Conservation (phyloP, 148 eudicot species). For the Camellia japonica region DNA sequence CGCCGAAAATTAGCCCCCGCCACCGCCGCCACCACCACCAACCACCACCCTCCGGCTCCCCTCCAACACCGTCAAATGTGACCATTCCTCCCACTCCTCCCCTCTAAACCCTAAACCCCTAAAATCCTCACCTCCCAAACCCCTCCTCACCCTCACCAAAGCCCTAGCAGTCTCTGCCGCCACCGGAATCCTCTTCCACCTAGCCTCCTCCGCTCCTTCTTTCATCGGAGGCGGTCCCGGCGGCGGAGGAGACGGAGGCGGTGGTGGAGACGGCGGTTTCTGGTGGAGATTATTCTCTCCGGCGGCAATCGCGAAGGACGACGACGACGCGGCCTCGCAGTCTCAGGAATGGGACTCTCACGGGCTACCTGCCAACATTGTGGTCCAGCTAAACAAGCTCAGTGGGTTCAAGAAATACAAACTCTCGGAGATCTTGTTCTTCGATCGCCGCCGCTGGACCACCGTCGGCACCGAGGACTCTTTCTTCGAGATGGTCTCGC, state of each 20-base stretch:
- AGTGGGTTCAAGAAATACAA: constrained; percentile 80
- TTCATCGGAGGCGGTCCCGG: constrained; percentile 26
- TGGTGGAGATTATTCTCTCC: constrained; percentile 49
- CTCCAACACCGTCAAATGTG: constrained; percentile 20
- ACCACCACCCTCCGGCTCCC: constrained; percentile 5
- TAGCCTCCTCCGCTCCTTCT: constrained; percentile 30
- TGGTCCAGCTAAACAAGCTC: constrained; percentile 60
- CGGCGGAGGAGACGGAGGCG: constrained; percentile 37
- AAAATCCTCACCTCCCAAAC: not conserved
- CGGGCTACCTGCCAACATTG: constrained; percentile 72
- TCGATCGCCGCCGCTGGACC: constrained; percentile 40
- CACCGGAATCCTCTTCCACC: constrained; percentile 28
- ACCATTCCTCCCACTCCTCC: constrained; percentile 12
- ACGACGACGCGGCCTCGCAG: constrained; percentile 21
- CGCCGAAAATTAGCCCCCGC: not conserved
- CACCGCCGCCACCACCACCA: constrained; percentile 2
- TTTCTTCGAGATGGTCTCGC: constrained; percentile 78
- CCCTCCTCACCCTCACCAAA: constrained; percentile 23
- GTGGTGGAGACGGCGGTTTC: constrained; percentile 42
- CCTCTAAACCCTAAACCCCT: constrained; percentile 35
- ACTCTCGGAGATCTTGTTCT: constrained; percentile 62
- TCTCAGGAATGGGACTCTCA: constrained; percentile 67
- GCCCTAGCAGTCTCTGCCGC: constrained; percentile 37
- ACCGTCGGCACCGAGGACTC: constrained; percentile 73
- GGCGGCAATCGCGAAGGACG: constrained; percentile 56